Percentiles rank a stretch among this genome's conserved stretches.
phyloP scores from a whole-genome alignment of 345 rosid genomes.

The Murraya paniculata region DNA sequence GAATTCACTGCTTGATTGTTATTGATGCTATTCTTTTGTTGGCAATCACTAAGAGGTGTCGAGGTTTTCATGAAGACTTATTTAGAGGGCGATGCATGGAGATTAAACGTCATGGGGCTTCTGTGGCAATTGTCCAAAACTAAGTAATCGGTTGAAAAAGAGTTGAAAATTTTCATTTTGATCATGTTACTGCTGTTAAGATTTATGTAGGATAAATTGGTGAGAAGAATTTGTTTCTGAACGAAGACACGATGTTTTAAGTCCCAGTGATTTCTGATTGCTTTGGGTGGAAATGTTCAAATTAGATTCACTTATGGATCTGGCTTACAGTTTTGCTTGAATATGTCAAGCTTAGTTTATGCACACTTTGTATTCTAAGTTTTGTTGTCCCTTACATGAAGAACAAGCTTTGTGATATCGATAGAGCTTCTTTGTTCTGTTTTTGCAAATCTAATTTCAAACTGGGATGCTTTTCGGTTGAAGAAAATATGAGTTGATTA shows the following conservation, averaged over 20 bases:
- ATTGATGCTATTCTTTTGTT: neutral
- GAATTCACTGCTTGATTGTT: neutral
- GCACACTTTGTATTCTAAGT: neutral
- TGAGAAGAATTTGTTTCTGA: neutral
- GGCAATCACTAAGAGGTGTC: neutral
- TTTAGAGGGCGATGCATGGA: neutral
- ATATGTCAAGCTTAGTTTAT: neutral
- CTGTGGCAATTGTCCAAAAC: neutral
- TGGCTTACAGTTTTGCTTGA: neutral
- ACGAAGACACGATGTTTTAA: neutral
- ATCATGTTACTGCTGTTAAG: neutral
- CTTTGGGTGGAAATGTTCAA: neutral
- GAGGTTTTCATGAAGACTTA: neutral
- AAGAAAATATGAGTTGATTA: neutral
- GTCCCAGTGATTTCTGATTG: neutral
- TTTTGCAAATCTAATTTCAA: neutral
- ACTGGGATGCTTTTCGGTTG: neutral
- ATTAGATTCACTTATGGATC: neutral
- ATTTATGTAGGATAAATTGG: neutral
- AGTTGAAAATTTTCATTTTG: neutral
- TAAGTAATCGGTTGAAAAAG: neutral
- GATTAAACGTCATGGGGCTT: neutral
- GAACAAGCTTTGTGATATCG: neutral
- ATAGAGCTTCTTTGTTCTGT: neutral
- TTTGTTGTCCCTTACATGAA: neutral